phyloP scores from a whole-genome alignment of 306 rosid species.

The Quercus mongolica region DNA sequence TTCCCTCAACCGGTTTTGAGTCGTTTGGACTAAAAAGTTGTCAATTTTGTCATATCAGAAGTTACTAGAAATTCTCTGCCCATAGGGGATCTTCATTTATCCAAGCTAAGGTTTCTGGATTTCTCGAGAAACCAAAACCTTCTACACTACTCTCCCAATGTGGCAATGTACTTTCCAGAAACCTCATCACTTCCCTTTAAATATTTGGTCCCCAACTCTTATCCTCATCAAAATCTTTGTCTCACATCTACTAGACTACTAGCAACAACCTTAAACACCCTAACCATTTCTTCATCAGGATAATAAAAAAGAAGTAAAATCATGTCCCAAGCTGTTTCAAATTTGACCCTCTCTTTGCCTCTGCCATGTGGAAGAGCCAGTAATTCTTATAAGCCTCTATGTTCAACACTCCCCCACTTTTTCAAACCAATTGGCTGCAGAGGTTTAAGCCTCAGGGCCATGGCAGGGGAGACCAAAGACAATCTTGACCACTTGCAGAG shows the following conservation, averaged over 20 bases:
- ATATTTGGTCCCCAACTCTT: neutral
- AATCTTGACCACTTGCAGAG: conserved; percentile 50
- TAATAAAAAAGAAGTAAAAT: neutral
- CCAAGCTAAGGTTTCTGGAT: conserved; percentile 10
- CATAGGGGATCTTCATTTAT: neutral
- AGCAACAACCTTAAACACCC: neutral
- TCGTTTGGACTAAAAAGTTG: no score
- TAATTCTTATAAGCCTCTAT: neutral
- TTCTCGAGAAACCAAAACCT: conserved; percentile 18
- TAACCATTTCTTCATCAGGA: no score
- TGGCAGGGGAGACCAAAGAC: conserved; percentile 48
- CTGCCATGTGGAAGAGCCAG: conserved; percentile 2
- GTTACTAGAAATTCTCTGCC: no score
- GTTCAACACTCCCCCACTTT: neutral
- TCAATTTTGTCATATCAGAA: no score
- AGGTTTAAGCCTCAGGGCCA: conserved; percentile 27
- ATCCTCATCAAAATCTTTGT: neutral
- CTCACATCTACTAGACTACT: no score
- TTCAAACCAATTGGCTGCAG: conserved; percentile 9
- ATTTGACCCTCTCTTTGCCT: conserved; percentile 18
- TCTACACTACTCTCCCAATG: neutral
- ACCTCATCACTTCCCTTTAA: neutral
- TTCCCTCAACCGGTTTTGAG: no score
- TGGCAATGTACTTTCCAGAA: conserved; percentile 17
- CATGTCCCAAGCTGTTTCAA: conserved; percentile 40